phyloP scores from a whole-genome alignment of 1,139 yeast species.

The Yamadazyma blattariae region DNA sequence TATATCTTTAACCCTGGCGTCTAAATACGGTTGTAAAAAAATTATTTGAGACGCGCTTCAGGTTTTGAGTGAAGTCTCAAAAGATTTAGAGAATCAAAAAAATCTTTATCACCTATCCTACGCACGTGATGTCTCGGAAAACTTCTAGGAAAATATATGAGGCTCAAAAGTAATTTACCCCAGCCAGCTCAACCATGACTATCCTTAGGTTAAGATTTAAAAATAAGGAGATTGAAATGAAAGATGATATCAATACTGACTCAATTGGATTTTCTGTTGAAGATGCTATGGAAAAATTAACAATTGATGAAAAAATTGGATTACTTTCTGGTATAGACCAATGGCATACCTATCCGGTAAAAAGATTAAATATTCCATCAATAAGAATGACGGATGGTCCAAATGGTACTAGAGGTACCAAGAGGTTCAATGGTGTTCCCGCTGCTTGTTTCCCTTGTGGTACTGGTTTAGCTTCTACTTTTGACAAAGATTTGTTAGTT shows the following conservation, averaged over 20 bases:
- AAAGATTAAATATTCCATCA: conserved; percentile 33
- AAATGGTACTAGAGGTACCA: conserved; percentile 27
- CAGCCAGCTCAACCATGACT: background rate
- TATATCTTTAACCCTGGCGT: background rate
- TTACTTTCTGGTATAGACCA: conserved; percentile 45
- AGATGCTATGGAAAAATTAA: conserved; percentile 33
- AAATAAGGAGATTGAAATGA: background rate
- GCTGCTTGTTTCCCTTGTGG: conserved; percentile 30
- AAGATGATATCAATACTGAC: background rate
- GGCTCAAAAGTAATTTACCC: too few relatives aligned
- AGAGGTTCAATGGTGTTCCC: conserved; percentile 22
- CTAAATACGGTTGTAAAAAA: background rate
- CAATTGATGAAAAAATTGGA: conserved; percentile 41
- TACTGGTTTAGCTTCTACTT: conserved; percentile 39
- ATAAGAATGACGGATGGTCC: conserved; percentile 28
- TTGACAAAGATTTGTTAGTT: conserved; percentile 19
- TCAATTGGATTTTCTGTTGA: conserved; percentile 35
- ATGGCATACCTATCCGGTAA: conserved; percentile 51
- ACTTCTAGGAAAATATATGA: too few relatives aligned
- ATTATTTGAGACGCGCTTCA: background rate
- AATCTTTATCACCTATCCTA: too few relatives aligned
- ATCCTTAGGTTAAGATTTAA: background rate
- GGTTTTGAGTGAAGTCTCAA: too few relatives aligned
- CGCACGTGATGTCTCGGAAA: too few relatives aligned
- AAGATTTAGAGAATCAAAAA: too few relatives aligned